Base-by-base conservation (phyloP, 371 early-diverging fungal species). In the Syncephalastrum monosporum region DNA sequence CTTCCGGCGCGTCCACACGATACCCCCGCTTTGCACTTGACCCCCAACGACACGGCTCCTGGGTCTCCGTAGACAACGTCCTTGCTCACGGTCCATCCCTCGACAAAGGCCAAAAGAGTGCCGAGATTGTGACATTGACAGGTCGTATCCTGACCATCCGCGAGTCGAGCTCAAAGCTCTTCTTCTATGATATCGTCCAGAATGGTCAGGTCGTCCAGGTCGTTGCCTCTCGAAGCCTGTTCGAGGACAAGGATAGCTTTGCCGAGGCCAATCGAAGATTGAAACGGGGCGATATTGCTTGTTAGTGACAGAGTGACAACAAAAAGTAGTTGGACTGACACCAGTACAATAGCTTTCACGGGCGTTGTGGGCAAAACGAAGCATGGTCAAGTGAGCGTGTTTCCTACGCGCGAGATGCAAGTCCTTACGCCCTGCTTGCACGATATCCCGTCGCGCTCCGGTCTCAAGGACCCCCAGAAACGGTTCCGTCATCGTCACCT, bases 401-500 rank as follows among this genome's bases (percentile, higher is more conserved):
- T 91, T 65, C 88, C 84, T 24, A 68, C 69, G 2, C 64, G 72
- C 0, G 64, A 65, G 3, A 61, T 91, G 24, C 61, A 70, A n/a
- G 71, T 97, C 5, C 82, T 99, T 13, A 65, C 97, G 3, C 97
- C 99, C 12, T 98, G 99, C 59, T 63, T 96, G 16, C 90, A 88
- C 57, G 74, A 83, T 6, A 83, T 97, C 24, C 99, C 99, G 17
- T 42, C 54, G 6, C 82, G 79, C 12, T 67, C 75, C 42, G 88
- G 87, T 1, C 59, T 91, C 8, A 79, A 69, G 38, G 88, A 92
- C 61, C 83, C 89, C 16, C 94, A 96, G 51, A 82, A 86, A 53
- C 83, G 94, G 42, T 93, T 91, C 61, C 83, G 98, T 50, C 84
- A 87, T 59, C 79, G 98, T 56, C 86, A 95, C 65, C 62, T 98